Conservation (phyloP, 2,329 filamentous ascomycete species). For the Fusarium sarcochroum region DNA sequence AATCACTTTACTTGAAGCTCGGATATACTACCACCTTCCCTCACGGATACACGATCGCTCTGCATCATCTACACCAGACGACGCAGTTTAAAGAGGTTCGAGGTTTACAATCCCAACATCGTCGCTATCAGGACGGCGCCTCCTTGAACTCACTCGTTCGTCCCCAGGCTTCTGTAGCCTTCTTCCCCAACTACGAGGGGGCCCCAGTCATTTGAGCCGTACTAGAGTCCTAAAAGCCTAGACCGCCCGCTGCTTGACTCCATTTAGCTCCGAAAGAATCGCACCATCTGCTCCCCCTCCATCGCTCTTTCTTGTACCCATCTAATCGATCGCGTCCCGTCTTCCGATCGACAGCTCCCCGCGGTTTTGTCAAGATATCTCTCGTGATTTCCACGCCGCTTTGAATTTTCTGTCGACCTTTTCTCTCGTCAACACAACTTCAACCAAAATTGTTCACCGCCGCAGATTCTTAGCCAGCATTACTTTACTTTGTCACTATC, state of each 20-base stretch:
- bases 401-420: slow-evolving; percentile 18
- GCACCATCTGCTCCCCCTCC: slow-evolving; percentile 48
- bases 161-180: slow-evolving; percentile 21
- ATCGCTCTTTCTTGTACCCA: slow-evolving; percentile 43
- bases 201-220: slow-evolving; percentile 31
- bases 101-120: slow-evolving; percentile 10
- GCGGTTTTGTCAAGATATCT: slow-evolving; percentile 28
- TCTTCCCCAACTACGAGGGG: slow-evolving; percentile 30
- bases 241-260: slow-evolving; percentile 46
- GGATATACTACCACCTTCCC: slow-evolving; percentile 1
- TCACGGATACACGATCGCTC: slow-evolving; percentile 1
- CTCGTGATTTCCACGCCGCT: slow-evolving; percentile 37
- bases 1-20: slow-evolving; percentile 20
- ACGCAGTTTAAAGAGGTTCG: slow-evolving; percentile 4
- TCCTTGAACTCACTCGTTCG: slow-evolving; percentile 11
- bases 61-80: slow-evolving; percentile 18
- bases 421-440: slow-evolving; percentile 12
- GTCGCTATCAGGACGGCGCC: slow-evolving; percentile 14
- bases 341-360: slow-evolving; percentile 43
- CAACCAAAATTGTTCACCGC: background rate
- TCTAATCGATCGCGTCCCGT: slow-evolving; percentile 48
- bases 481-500: slow-evolving; percentile 5
- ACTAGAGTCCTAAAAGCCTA: slow-evolving; percentile 40
- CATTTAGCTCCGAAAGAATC: slow-evolving; percentile 48
- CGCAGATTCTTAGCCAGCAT: background rate